Conservation (phyloP, 106 monocot species). For the Amphibolis antarctica region DNA sequence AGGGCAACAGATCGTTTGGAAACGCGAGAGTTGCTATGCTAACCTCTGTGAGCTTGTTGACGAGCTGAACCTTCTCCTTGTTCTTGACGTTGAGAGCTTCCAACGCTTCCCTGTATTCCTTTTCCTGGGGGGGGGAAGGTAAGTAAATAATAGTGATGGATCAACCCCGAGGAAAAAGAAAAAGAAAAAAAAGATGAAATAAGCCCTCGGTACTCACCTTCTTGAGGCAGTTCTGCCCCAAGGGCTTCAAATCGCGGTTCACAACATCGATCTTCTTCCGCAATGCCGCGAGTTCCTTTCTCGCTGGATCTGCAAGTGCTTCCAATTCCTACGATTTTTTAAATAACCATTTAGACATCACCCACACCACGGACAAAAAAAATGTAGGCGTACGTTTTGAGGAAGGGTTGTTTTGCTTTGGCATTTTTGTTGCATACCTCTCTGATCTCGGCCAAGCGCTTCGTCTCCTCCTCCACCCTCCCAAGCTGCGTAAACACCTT, state of each 20-base stretch:
- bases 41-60: constrained; percentile 65
- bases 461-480: constrained; percentile 69
- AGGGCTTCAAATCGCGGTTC: constrained; percentile 75
- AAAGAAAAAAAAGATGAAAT: too few relatives aligned
- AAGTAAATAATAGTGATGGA: not conserved
- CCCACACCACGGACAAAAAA: too few relatives aligned
- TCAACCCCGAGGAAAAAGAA: not conserved
- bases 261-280: constrained; percentile 65
- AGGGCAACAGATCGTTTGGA: too few relatives aligned
- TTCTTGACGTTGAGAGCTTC: constrained; percentile 68
- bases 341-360: not conserved
- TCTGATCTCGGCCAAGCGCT: constrained; percentile 55
- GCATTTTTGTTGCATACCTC: too few relatives aligned
- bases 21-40: too few relatives aligned
- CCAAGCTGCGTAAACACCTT: constrained; percentile 44
- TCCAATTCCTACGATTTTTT: constrained; percentile 58
- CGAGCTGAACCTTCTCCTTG: constrained; percentile 55
- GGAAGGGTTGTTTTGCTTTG: too few relatives aligned
- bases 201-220: too few relatives aligned
- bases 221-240: constrained; percentile 65
- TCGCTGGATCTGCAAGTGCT: constrained; percentile 75
- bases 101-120: constrained; percentile 66
- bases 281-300: constrained; percentile 63
- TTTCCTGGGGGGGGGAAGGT: constrained; percentile 31
- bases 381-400: too few relatives aligned